Conservation (phyloP, 371 early-diverging fungal species). For the Rhizopus stolonifer region DNA sequence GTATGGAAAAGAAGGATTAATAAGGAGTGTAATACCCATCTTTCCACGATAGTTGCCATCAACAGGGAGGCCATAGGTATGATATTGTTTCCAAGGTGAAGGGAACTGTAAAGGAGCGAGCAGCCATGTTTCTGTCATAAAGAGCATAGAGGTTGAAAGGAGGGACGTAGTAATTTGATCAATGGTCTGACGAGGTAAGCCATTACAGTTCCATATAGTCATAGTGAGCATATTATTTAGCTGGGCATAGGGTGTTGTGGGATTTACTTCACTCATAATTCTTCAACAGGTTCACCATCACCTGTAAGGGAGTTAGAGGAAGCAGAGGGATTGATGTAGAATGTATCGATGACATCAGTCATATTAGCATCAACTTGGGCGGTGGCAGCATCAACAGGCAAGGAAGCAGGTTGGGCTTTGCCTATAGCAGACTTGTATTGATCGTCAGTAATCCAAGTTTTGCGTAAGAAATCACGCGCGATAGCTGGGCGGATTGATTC, state of each 20-base stretch:
- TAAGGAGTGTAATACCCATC: constrained; percentile 7
- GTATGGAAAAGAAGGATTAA: neutral
- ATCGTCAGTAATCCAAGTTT: too few relatives aligned
- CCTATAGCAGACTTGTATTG: too few relatives aligned
- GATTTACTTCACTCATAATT: too few relatives aligned
- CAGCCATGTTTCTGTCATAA: constrained; percentile 9
- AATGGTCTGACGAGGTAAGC: neutral
- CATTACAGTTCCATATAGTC: constrained; percentile 11
- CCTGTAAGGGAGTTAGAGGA: neutral
- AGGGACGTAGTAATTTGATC: neutral
- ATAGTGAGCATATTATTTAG: neutral
- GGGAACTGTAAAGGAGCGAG: neutral
- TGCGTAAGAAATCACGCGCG: too few relatives aligned
- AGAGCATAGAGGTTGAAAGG: neutral
- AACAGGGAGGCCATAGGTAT: too few relatives aligned
- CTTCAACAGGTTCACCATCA: neutral
- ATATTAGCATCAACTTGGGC: too few relatives aligned
- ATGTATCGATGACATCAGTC: too few relatives aligned
- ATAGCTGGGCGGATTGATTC: too few relatives aligned
- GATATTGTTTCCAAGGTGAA: too few relatives aligned
- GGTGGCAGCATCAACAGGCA: too few relatives aligned
- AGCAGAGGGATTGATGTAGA: too few relatives aligned
- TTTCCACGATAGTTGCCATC: constrained; percentile 3
- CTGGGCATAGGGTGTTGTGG: neutral
- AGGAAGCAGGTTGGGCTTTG: too few relatives aligned